These are phyloP conservation scores for Picocystis salinarum DNA, from an alignment of 139 green algal species.

Conservation along the genomic window DNA sequence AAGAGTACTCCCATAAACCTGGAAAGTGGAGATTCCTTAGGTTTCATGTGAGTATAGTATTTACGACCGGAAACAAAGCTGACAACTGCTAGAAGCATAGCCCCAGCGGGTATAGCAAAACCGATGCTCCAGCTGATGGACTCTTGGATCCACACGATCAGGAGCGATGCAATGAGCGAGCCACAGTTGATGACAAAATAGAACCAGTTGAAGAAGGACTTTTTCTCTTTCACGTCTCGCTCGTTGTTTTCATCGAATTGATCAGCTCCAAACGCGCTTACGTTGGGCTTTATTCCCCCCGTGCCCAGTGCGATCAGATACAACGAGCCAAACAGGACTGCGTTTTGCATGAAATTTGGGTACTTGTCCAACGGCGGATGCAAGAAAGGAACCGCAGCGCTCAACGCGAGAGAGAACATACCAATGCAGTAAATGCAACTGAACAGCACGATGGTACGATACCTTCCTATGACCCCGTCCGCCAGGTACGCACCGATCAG, in stretches of 20 bases:
- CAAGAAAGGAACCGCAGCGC: conserved; percentile 10
- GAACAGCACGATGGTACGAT: conserved; percentile 89
- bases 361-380: conserved; percentile 1
- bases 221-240: conserved; percentile 29
- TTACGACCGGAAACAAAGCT: conserved; percentile 40
- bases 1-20: no score
- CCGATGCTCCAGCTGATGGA: conserved; percentile 63
- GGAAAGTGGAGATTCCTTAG: no score
- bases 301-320: conserved; percentile 76
- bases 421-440: conserved; percentile 71
- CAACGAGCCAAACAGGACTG: conserved; percentile 41
- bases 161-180: conserved; percentile 23
- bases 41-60: conserved; percentile 38
- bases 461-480: conserved; percentile 71
- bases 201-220: conserved; percentile 93
- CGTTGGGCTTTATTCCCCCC: conserved; percentile 96
- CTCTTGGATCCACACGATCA: conserved; percentile 32
- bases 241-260: conserved; percentile 74
- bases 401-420: conserved; percentile 17
- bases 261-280: conserved; percentile 87
- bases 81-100: conserved; percentile 55
- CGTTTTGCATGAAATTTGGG: conserved; percentile 20
- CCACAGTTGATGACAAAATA: conserved; percentile 94
- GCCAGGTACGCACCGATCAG: conserved; percentile 78
- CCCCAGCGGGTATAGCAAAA: conserved; percentile 62